Conservation (phyloP, 1,284 basidiomycete genomes). For the Ceratobasidium sp. region DNA sequence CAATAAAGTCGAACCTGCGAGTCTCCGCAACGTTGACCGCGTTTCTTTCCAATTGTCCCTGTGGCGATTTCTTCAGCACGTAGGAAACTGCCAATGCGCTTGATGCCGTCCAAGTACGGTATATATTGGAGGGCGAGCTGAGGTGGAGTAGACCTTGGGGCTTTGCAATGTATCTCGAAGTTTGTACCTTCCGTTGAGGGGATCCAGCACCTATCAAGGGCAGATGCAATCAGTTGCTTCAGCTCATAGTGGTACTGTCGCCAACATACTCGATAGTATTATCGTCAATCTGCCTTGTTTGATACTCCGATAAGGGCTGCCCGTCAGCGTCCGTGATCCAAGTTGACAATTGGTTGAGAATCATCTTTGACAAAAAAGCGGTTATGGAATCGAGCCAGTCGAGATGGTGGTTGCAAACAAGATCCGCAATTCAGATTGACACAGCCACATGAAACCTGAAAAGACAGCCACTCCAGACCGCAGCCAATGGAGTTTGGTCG, state of each 20-base stretch:
- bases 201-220: neutral
- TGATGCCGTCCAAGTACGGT: neutral
- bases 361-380: neutral
- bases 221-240: neutral
- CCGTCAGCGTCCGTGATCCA: slow-evolving; percentile 4
- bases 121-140: neutral
- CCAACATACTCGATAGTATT: slow-evolving; percentile 28
- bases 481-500: neutral
- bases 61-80: neutral
- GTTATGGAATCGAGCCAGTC: neutral
- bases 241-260: neutral
- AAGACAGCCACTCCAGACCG: too few species aligned
- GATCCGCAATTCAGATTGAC: neutral
- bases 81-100: neutral
- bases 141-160: neutral
- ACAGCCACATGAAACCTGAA: neutral
- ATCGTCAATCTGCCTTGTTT: neutral
- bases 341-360: neutral
- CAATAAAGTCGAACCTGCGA: neutral
- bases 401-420: neutral
- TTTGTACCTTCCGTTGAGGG: neutral
- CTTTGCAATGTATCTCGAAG: neutral
- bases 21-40: neutral
- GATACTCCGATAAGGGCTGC: slow-evolving; percentile 6
- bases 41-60: neutral